Conservation (phyloP, 805 yeast genomes). For the Cyberlindnera americana region DNA sequence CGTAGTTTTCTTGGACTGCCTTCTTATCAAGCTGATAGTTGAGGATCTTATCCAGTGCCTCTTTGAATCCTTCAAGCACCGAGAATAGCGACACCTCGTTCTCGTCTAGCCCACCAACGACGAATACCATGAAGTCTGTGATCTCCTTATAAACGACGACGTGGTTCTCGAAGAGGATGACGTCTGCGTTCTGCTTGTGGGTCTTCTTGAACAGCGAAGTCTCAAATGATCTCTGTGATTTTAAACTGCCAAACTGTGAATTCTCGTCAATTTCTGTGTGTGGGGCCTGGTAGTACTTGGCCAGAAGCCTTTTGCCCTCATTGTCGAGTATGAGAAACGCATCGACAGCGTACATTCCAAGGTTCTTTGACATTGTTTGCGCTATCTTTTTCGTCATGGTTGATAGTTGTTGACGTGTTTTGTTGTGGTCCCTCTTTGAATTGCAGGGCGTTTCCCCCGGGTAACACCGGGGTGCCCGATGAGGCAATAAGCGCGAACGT, state of each 20-base stretch:
- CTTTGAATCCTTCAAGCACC: constrained; percentile 72
- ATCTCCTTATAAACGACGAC: constrained; percentile 84
- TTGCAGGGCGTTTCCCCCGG: too few relatives aligned
- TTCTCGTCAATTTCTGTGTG: constrained; percentile 28
- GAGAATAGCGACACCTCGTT: constrained; percentile 80
- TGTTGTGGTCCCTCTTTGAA: too few relatives aligned
- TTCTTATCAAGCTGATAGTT: constrained; percentile 68
- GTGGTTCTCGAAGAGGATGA: constrained; percentile 73
- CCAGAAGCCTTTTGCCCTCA: constrained; percentile 74
- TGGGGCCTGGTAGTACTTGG: constrained; percentile 79
- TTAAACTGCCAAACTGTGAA: constrained; percentile 33
- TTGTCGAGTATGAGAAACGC: constrained; percentile 79
- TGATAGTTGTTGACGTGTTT: too few relatives aligned
- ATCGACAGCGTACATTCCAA: constrained; percentile 76
- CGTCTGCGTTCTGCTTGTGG: constrained; percentile 76
- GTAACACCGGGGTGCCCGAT: background rate
- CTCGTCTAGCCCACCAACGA: constrained; percentile 75
- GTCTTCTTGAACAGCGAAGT: constrained; percentile 66
- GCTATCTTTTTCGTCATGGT: too few relatives aligned
- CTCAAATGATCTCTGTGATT: constrained; percentile 78
- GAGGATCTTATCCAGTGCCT: constrained; percentile 75
- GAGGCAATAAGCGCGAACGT: constrained; percentile 4
- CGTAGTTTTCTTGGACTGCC: constrained; percentile 77
- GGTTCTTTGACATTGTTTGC: constrained; percentile 38
- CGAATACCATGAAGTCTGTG: constrained; percentile 67